A percentile compares a stretch with the other conserved stretches of the same genome.
Evolutionary conservation across 2,329 filamentous ascomycete species (phyloP).

Genomic region (Coleophoma cylindrospora): DNA sequence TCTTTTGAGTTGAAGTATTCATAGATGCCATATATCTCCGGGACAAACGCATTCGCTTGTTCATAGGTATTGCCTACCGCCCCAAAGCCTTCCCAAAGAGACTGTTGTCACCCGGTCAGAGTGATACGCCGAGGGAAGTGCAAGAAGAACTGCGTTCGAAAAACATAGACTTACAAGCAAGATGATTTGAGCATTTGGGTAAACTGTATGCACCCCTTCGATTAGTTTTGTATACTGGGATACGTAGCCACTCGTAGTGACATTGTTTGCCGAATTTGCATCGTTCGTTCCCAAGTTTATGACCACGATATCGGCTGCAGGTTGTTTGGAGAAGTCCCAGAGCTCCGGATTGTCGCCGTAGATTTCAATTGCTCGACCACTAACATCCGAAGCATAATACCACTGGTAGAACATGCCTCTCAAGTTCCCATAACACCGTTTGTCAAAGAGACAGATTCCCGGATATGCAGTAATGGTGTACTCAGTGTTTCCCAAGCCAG

Average conservation of each 20-base stretch:
- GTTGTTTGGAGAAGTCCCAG: slow-evolving; percentile 38
- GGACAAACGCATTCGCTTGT: slow-evolving; percentile 40
- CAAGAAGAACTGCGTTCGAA: too few relatives aligned
- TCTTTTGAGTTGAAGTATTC: slow-evolving; percentile 44
- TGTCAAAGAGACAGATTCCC: slow-evolving; percentile 51
- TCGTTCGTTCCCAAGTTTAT: slow-evolving; percentile 45
- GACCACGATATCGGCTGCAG: slow-evolving; percentile 37
- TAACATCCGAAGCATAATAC: slow-evolving; percentile 51
- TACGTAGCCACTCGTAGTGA: slow-evolving; percentile 32
- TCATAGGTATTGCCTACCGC: slow-evolving; percentile 43
- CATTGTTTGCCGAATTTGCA: slow-evolving; percentile 34
- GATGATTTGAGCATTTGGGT: slow-evolving; percentile 39
- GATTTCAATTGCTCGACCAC: slow-evolving; percentile 9
- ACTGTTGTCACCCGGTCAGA: slow-evolving; percentile 26
- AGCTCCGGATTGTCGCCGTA: slow-evolving; percentile 34
- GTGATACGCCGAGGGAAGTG: neutral
- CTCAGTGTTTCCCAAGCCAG: slow-evolving; percentile 53
- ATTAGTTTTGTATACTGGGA: slow-evolving; percentile 39
- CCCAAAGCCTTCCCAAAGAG: slow-evolving; percentile 50
- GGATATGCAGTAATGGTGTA: slow-evolving; percentile 54
- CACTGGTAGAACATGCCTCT: slow-evolving; percentile 49
- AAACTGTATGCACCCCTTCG: slow-evolving; percentile 40
- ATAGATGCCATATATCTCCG: slow-evolving; percentile 45
- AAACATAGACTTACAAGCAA: slow-evolving; percentile 33
- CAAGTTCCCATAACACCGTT: slow-evolving; percentile 48